Evolutionary conservation across 2,329 filamentous ascomycete genomes (phyloP).

Genomic region (Polytolypa hystricis): DNA sequence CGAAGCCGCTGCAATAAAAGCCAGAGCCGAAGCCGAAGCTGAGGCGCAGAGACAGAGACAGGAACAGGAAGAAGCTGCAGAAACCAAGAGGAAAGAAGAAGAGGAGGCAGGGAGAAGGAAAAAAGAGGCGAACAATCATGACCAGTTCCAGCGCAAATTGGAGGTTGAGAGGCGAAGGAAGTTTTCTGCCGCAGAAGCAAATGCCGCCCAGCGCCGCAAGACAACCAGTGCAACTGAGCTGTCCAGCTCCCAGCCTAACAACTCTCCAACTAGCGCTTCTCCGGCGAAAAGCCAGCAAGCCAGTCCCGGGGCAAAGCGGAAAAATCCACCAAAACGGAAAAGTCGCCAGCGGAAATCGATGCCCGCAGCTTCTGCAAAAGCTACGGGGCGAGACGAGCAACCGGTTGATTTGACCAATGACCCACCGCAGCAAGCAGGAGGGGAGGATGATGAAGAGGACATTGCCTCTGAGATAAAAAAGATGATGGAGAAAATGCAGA

Average conservation of each 20-base stretch:
- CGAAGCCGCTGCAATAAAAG: no score
- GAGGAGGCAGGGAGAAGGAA: conserved; percentile 7
- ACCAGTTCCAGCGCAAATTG: no score
- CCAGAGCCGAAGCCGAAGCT: no score
- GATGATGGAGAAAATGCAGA: conserved; percentile 48
- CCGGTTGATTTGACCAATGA: neutral
- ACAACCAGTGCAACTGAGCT: no score
- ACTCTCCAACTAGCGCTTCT: no score
- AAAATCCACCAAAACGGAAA: neutral
- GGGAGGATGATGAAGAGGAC: conserved; percentile 18
- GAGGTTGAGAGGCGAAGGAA: no score
- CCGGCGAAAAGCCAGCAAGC: no score
- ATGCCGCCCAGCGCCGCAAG: no score
- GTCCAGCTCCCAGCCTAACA: no score
- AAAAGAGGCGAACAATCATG: no score
- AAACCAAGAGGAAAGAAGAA: neutral
- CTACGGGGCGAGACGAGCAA: neutral
- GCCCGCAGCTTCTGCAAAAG: neutral
- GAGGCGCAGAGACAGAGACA: conserved; percentile 21
- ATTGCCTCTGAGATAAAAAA: conserved; percentile 42
- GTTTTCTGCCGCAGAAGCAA: no score
- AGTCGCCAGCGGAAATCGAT: conserved; percentile 4
- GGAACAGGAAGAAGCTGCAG: conserved; percentile 1
- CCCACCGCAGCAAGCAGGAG: neutral
- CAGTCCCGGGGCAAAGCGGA: no score